Evolutionary conservation across 1,139 yeast species (phyloP), one percentile per base, ranked within the genome.

Genomic region (Scheffersomyces segobiensis): DNA sequence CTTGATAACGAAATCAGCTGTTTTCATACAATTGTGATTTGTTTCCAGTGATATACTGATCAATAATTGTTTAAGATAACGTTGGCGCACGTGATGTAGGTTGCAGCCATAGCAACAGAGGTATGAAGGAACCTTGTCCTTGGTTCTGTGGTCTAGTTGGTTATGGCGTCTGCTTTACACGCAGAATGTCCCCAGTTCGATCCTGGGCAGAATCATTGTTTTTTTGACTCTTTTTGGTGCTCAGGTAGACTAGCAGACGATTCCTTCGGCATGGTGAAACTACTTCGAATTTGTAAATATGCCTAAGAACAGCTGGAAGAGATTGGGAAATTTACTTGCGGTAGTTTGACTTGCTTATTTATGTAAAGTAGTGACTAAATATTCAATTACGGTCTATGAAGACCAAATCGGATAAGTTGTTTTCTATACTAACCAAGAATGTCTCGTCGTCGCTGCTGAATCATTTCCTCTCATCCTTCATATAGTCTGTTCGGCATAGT

Each of bases 161-260:
- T 91, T 85, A 91, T 91, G 96, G 96, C 97, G 89, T 88, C 93
- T 91, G 97, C 97, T 89, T 91, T 90, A 91, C 97, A 91, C 97
- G 97, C 97, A 89, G 93, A 89, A 91, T 93, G 97, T 92, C 97
- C 97, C 97, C 97, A 91, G 97, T 91, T 92, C 97, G 97, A 91
- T 89, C 97, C 97, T 91, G 97, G 97, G 97, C 92, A 89, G 86
- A 89, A 89, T 90, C 97, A 91, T 71, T 63, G 61, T 69, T 70
- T 68, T 65, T 55, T 53, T 54, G n/a, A 32, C 17, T 5, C 12
- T 24, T 32, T 32, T 32, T 12, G 42, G 42, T 32, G 42, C 2
- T 10, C 42, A 32, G 42, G 42, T 14, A 32, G 42, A 32, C 42
- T 32, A 32, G 42, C 42, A 32, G 42, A 7, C 5, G 3, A 7